A percentile compares a stretch with the other conserved stretches of the same genome.
Conservation (phyloP, 2,329 filamentous ascomycete species). For the Byssothecium circinans region DNA sequence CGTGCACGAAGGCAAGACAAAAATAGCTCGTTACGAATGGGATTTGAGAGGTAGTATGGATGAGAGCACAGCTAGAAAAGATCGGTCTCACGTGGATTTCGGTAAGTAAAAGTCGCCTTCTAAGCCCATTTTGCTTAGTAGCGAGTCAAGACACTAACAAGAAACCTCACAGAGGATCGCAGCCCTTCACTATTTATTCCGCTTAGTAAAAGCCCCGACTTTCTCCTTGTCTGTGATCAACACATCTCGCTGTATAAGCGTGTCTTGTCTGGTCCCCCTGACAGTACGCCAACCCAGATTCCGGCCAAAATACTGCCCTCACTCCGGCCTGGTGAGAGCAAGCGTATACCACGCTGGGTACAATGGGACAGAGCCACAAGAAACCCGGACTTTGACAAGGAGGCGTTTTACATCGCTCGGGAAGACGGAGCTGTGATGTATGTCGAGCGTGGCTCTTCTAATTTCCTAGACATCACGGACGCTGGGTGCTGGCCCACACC, state of each 20-base stretch:
- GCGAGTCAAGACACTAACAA: background rate
- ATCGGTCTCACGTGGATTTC: conserved; percentile 28
- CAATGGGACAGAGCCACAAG: conserved; percentile 81
- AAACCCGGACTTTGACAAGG: conserved; percentile 59
- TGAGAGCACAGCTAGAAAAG: conserved; percentile 26
- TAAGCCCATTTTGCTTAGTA: background rate
- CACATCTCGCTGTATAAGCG: conserved; percentile 44
- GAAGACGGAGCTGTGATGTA: conserved; percentile 83
- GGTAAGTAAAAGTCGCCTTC: conserved; percentile 20
- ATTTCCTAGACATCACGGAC: conserved; percentile 45
- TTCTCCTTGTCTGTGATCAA: conserved; percentile 43
- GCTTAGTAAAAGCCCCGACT: conserved; percentile 43
- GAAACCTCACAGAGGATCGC: conserved; percentile 29
- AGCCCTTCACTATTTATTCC: conserved; percentile 46
- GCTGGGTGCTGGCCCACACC: conserved; percentile 67
- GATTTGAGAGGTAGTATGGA: conserved; percentile 48
- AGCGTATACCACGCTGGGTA: conserved; percentile 67
- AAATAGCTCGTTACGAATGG: conserved; percentile 57
- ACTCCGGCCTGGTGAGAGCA: conserved; percentile 46
- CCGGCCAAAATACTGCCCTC: conserved; percentile 43
- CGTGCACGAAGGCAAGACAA: conserved; percentile 47
- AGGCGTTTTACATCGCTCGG: conserved; percentile 81
- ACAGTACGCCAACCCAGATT: conserved; percentile 18
- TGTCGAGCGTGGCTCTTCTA: conserved; percentile 60
- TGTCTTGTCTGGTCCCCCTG: conserved; percentile 45